A percentile compares a stretch with the other conserved stretches of the same genome.
Evolutionary conservation across 2,329 filamentous ascomycete genomes (phyloP).

Genomic region (Alternaria triticina): DNA sequence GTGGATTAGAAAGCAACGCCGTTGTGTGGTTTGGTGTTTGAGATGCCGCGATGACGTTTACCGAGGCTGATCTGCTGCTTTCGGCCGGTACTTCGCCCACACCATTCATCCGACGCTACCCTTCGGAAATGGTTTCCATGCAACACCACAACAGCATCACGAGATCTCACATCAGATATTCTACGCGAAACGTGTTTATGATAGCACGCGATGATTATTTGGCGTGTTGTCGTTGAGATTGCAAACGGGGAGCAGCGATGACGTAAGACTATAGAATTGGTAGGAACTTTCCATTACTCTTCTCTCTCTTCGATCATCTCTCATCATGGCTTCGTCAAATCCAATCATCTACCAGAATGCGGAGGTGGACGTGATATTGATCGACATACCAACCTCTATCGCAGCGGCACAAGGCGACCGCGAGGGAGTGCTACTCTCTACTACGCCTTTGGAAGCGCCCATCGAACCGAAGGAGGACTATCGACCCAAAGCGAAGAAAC

Average conservation of each 20-base stretch:
- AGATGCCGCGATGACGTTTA: slow-evolving; percentile 10
- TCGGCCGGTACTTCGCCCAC: slow-evolving; percentile 1
- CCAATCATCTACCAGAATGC: slow-evolving; percentile 62
- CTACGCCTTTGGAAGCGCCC: slow-evolving; percentile 52
- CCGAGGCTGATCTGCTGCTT: slow-evolving; percentile 15
- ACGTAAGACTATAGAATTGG: neutral
- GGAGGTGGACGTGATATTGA: slow-evolving; percentile 59
- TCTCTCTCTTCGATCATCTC: neutral
- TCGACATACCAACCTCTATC: slow-evolving; percentile 75
- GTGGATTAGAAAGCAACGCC: slow-evolving; percentile 13
- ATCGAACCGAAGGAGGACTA: slow-evolving; percentile 56
- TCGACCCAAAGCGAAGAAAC: slow-evolving; percentile 60
- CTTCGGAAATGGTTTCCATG: slow-evolving; percentile 12
- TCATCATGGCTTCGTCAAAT: slow-evolving; percentile 2
- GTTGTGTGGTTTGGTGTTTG: slow-evolving; percentile 15
- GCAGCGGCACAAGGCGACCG: slow-evolving; percentile 66
- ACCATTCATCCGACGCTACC: slow-evolving; percentile 13
- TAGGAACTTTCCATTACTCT: neutral
- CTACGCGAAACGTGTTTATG: neutral
- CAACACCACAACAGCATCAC: neutral
- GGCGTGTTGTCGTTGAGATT: neutral
- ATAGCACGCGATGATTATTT: neutral
- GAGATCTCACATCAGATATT: neutral
- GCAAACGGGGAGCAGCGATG: neutral
- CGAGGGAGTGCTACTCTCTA: slow-evolving; percentile 55